Percentiles rank a stretch among this genome's conserved stretches.
Evolutionary conservation across 108 stramenopile species (phyloP).

Genomic region (Schizochytrium sp.): DNA sequence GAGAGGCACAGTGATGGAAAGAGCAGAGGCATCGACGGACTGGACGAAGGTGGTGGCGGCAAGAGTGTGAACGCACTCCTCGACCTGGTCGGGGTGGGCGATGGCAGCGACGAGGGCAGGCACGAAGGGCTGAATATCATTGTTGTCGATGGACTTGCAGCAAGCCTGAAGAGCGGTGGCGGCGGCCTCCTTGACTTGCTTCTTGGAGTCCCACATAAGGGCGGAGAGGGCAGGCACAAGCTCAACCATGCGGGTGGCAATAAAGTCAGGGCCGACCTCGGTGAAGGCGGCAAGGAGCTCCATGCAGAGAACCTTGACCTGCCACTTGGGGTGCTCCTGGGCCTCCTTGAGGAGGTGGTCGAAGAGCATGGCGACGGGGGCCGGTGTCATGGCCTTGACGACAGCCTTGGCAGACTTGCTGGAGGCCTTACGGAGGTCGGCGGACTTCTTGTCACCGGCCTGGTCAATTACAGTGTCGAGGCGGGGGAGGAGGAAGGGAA

Average conservation of each 20-base stretch:
- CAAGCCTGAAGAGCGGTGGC: conserved; percentile 79
- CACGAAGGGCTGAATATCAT: conserved; percentile 85
- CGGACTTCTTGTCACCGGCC: conserved; percentile 53
- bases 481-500: background rate
- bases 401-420: conserved; percentile 6
- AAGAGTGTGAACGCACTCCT: conserved; percentile 95
- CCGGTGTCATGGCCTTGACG: conserved; percentile 64
- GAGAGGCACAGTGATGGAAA: conserved; percentile 97
- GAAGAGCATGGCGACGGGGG: conserved; percentile 79
- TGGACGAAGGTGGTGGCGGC: conserved; percentile 98
- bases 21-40: conserved; percentile 94
- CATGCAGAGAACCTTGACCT: conserved; percentile 84
- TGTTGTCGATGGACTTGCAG: conserved; percentile 86
- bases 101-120: conserved; percentile 90
- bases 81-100: conserved; percentile 91
- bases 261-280: conserved; percentile 81
- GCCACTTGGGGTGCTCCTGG: conserved; percentile 89
- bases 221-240: conserved; percentile 93
- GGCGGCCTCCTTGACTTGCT: conserved; percentile 93
- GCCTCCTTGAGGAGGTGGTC: conserved; percentile 83
- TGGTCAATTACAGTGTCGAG: background rate
- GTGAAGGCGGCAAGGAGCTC: conserved; percentile 82
- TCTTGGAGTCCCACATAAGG: conserved; percentile 98
- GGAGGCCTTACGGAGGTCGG: conserved; percentile 42
- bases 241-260: conserved; percentile 87